Evolutionary conservation across 2,329 filamentous ascomycete genomes (phyloP).

Genomic region (Rhytidhysteron rufulum): DNA sequence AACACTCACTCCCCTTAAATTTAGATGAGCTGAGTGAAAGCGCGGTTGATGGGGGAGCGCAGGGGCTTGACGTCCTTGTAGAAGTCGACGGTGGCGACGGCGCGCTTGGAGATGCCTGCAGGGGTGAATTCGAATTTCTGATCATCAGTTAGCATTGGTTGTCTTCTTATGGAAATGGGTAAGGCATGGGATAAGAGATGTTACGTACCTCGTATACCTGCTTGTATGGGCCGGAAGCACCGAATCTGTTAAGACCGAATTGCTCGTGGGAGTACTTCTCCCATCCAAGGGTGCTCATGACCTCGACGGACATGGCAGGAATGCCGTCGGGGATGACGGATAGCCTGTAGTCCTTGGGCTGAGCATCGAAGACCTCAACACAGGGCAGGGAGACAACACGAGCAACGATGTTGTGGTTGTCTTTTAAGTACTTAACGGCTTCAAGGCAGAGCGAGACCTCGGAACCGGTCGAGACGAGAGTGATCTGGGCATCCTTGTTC

Average conservation of each 20-base stretch:
- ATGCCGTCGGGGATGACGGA: constrained; percentile 91
- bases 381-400: constrained; percentile 95
- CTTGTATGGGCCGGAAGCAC: constrained; percentile 95
- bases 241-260: constrained; percentile 98
- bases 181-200: not conserved
- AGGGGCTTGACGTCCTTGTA: constrained; percentile 89
- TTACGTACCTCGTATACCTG: constrained; percentile 78
- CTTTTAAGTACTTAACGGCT: constrained; percentile 83
- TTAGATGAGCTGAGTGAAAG: constrained; percentile 96
- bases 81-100: constrained; percentile 87
- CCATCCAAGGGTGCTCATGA: constrained; percentile 97
- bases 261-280: constrained; percentile 99
- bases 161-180: not conserved
- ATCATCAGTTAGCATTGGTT: constrained; percentile 31
- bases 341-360: constrained; percentile 92
- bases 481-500: constrained; percentile 77
- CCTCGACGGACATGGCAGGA: constrained; percentile 89
- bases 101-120: constrained; percentile 94
- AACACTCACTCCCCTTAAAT: no score
- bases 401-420: constrained; percentile 81
- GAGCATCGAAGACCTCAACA: constrained; percentile 93
- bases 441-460: constrained; percentile 94
- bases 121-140: constrained; percentile 99
- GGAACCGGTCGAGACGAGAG: constrained; percentile 90
- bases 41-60: constrained; percentile 92